phyloP scores from a whole-genome alignment of 768 basidiomycete species.

The Tylopilus balloui region DNA sequence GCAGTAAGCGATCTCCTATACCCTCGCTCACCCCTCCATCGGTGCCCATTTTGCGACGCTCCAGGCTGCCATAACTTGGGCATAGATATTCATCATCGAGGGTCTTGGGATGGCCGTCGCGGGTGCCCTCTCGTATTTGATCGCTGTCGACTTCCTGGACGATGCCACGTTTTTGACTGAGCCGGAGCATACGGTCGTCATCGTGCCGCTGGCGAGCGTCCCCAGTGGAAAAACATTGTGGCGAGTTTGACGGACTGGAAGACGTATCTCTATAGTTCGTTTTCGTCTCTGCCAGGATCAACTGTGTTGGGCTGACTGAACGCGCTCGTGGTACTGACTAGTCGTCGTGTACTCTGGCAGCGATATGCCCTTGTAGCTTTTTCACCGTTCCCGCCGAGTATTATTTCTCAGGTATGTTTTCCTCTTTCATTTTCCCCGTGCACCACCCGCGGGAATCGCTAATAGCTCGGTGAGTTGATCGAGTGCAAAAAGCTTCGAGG shows the following conservation, averaged over 20 bases:
- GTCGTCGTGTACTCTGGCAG: slow-evolving; percentile 54
- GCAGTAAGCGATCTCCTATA: slow-evolving; percentile 41
- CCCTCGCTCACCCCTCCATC: not conserved
- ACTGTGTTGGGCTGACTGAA: not conserved
- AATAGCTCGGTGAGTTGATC: slow-evolving; percentile 38
- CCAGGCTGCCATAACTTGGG: slow-evolving; percentile 55
- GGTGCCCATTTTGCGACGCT: not conserved
- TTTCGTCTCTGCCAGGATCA: too few relatives aligned
- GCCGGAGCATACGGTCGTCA: slow-evolving; percentile 60
- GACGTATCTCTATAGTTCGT: slow-evolving; percentile 47
- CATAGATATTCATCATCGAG: slow-evolving; percentile 78
- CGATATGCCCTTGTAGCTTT: slow-evolving; percentile 75
- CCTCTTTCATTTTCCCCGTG: not conserved
- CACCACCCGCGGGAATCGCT: not conserved
- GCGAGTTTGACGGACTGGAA: slow-evolving; percentile 67
- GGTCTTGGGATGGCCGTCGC: slow-evolving; percentile 67
- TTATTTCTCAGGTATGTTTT: slow-evolving; percentile 59
- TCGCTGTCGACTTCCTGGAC: slow-evolving; percentile 82
- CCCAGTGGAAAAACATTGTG: slow-evolving; percentile 54
- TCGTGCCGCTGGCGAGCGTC: slow-evolving; percentile 65
- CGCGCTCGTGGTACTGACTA: slow-evolving; percentile 25
- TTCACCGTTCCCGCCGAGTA: slow-evolving; percentile 72
- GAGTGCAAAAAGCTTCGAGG: not conserved
- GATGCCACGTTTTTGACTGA: slow-evolving; percentile 75
- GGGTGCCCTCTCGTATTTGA: slow-evolving; percentile 62